Evolutionary conservation across 2,329 filamentous ascomycete genomes (phyloP).

Genomic region (Beauveria medogensis): DNA sequence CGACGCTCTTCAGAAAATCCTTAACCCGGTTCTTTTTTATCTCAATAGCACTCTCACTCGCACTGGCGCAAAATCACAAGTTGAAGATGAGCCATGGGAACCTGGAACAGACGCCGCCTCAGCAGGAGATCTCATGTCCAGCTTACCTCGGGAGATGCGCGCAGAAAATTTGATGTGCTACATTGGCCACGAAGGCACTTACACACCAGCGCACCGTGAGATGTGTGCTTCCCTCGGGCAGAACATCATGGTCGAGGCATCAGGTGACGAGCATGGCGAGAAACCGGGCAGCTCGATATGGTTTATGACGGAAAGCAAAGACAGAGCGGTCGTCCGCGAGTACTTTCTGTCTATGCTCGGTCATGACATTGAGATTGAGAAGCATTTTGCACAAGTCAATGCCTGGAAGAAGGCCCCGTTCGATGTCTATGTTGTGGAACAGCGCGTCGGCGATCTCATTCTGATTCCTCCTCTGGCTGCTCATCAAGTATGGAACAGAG

Average conservation of each 20-base stretch:
- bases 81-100: slow-evolving; percentile 32
- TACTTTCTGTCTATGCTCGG: slow-evolving; percentile 91
- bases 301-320: slow-evolving; percentile 98
- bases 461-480: slow-evolving; percentile 87
- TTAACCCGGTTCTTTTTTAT: slow-evolving; percentile 81
- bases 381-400: slow-evolving; percentile 91
- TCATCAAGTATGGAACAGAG: slow-evolving; percentile 97
- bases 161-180: slow-evolving; percentile 98
- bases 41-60: slow-evolving; percentile 67
- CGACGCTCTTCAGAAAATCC: slow-evolving; percentile 64
- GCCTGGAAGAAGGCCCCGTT: slow-evolving; percentile 95
- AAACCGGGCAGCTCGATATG: slow-evolving; percentile 85
- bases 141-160: slow-evolving; percentile 75
- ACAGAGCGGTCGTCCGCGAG: slow-evolving; percentile 81
- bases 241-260: slow-evolving; percentile 97
- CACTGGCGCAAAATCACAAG: slow-evolving; percentile 23
- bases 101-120: slow-evolving; percentile 54
- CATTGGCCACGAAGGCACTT: slow-evolving; percentile 93
- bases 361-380: slow-evolving; percentile 94
- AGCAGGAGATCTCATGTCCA: slow-evolving; percentile 92
- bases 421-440: slow-evolving; percentile 85
- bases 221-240: slow-evolving; percentile 97
- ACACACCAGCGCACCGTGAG: slow-evolving; percentile 88
- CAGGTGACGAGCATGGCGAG: slow-evolving; percentile 62
- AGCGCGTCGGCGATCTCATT: slow-evolving; percentile 84